These are phyloP conservation scores for Curvularia sp. DNA, from an alignment of 2,329 filamentous ascomycete species.

Conservation along the genomic window DNA sequence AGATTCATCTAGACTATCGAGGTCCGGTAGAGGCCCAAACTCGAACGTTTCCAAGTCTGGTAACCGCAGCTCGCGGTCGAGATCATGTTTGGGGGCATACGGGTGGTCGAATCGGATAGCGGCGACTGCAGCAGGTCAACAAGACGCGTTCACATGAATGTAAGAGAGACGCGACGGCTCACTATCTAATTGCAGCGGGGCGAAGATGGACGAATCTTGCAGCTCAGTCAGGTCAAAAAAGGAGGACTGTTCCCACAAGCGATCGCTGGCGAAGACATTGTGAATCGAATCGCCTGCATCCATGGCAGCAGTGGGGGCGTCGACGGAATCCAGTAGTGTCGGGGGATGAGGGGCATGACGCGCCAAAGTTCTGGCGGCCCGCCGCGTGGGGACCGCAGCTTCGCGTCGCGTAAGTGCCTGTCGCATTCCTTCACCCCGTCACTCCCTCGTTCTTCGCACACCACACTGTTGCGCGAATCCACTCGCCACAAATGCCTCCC, in stretches of 20 bases:
- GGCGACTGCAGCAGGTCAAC: slow-evolving; percentile 38
- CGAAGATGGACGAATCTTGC: slow-evolving; percentile 43
- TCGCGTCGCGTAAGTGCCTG: slow-evolving; percentile 6
- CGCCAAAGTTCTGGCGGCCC: slow-evolving; percentile 35
- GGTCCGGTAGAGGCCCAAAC: slow-evolving; percentile 49
- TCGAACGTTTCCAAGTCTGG: slow-evolving; percentile 51
- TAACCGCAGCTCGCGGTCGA: slow-evolving; percentile 46
- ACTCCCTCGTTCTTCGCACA: neutral
- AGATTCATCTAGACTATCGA: slow-evolving; percentile 43
- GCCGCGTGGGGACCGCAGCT: slow-evolving; percentile 30
- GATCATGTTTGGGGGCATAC: slow-evolving; percentile 47
- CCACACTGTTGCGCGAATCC: slow-evolving; percentile 3
- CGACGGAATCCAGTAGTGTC: slow-evolving; percentile 2
- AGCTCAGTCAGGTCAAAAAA: slow-evolving; percentile 45
- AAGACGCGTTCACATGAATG: slow-evolving; percentile 27
- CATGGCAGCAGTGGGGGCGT: slow-evolving; percentile 19
- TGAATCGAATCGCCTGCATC: slow-evolving; percentile 54
- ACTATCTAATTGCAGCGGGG: slow-evolving; percentile 47
- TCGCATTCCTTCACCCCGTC: slow-evolving; percentile 2
- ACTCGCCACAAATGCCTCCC: slow-evolving; percentile 64
- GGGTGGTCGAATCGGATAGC: slow-evolving; percentile 50
- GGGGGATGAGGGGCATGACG: slow-evolving; percentile 39
- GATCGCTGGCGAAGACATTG: slow-evolving; percentile 68
- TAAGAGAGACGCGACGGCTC: slow-evolving; percentile 36
- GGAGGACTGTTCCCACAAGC: slow-evolving; percentile 65